phyloP scores from a whole-genome alignment of 192 early-diverging fungal genomes.

The Linnemannia exigua region DNA sequence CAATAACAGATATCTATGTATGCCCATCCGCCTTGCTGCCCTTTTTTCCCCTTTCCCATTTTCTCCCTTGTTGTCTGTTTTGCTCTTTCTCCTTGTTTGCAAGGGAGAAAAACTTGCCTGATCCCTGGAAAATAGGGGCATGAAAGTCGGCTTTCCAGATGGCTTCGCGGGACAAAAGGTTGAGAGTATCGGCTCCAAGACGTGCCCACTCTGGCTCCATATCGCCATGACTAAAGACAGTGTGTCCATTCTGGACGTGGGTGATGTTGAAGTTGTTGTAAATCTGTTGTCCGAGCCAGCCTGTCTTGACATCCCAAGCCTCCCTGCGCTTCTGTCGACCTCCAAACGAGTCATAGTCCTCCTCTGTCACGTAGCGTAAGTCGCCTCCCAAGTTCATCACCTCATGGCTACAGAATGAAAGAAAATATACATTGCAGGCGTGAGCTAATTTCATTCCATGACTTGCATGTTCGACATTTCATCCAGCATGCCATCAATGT shows the following conservation, averaged over 20 bases:
- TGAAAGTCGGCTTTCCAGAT: slow-evolving; percentile 39
- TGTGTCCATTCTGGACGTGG: slow-evolving; percentile 43
- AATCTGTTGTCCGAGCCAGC: slow-evolving; percentile 45
- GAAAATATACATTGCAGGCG: background rate
- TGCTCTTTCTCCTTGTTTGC: background rate
- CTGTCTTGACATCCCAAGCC: slow-evolving; percentile 44
- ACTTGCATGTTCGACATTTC: background rate
- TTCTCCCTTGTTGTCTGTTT: no score
- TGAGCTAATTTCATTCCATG: background rate
- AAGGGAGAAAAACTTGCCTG: slow-evolving; percentile 13
- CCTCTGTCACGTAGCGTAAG: slow-evolving; percentile 44
- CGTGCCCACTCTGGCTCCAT: slow-evolving; percentile 47
- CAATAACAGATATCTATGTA: background rate
- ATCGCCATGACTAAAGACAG: slow-evolving; percentile 45
- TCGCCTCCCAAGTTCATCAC: slow-evolving; percentile 53
- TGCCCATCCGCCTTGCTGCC: no score
- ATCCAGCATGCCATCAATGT: background rate
- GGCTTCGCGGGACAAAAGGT: slow-evolving; percentile 16
- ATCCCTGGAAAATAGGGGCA: slow-evolving; percentile 42
- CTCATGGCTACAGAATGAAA: slow-evolving; percentile 39
- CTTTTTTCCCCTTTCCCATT: background rate
- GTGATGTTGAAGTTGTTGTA: slow-evolving; percentile 50
- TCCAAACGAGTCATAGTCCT: slow-evolving; percentile 51
- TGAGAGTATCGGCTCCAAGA: slow-evolving; percentile 35
- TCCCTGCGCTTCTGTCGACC: slow-evolving; percentile 34